These are phyloP conservation scores for Juglanconis oblonga DNA, from an alignment of 2,329 filamentous ascomycete species.

Conservation along the genomic window DNA sequence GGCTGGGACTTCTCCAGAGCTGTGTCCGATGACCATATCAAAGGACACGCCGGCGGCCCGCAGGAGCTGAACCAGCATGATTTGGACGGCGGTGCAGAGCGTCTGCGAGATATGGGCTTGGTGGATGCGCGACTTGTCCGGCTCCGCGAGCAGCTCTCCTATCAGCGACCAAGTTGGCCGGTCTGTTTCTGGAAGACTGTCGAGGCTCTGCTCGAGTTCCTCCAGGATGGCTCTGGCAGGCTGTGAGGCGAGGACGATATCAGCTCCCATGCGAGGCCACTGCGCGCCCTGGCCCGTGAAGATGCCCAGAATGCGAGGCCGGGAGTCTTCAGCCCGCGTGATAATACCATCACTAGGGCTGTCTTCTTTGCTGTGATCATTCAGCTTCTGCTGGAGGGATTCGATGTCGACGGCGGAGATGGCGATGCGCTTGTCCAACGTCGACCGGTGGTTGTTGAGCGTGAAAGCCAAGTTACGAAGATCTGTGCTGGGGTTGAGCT, in stretches of 20 bases:
- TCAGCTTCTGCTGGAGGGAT: too few relatives aligned
- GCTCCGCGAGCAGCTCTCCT: neutral
- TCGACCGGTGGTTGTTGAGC: too few relatives aligned
- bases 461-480: too few relatives aligned
- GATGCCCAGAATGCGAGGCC: too few relatives aligned
- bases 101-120: conserved; percentile 2
- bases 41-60: conserved; percentile 20
- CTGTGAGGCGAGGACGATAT: neutral
- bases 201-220: neutral
- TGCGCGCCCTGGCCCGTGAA: conserved; percentile 14
- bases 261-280: conserved; percentile 2
- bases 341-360: neutral
- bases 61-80: conserved; percentile 33
- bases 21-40: conserved; percentile 24
- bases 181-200: neutral
- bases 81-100: conserved; percentile 36
- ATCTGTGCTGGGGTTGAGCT: too few relatives aligned
- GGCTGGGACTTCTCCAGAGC: conserved; percentile 17
- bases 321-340: too few relatives aligned
- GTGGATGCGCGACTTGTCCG: conserved; percentile 6
- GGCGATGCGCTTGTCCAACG: too few relatives aligned
- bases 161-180: neutral
- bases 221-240: neutral
- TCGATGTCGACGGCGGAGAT: too few relatives aligned
- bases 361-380: too few relatives aligned